Base-by-base conservation (phyloP, 202 grass and related monocot genomes). In the Eragrostis tef region DNA sequence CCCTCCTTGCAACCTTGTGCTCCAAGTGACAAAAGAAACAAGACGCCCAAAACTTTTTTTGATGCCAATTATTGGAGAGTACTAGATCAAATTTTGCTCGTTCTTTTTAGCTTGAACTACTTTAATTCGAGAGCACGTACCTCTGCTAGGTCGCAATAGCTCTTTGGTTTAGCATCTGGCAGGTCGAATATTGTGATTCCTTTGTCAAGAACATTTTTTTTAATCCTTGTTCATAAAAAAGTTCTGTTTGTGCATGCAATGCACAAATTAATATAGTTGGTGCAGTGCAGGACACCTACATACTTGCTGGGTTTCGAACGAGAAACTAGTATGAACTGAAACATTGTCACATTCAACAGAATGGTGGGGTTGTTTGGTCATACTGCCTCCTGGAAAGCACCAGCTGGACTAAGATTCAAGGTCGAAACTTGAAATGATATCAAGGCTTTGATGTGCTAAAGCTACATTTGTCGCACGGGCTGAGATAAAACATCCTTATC, bases 1-100 rank as follows among this genome's bases (percentile, higher is more conserved):
- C 25, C 46, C 64, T 61, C 44, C 86, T 52, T 46, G 77, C 83
- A 71, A 75, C 73, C 79, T 86, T 86, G 69, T 83, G 68, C 62
- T 31, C 80, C 84, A 87, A 90, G 84, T 86, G 84, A 83, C 79
- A 86, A 70, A 73, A 53, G 67, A 53, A 86, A 73, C 0, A 73
- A 89, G 13, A 34, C 22, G 19, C 3, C 4, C 2, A 4, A 36
- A 51, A 64, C 9, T 11, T 2, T 10, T 7, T 36, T 25, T 42
- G 6, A 11, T 67, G 48, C 25, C 79, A 79, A 83, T 86, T 62
- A 78, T 86, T 71, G 60, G 67, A 46, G 50, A 45, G n/a, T n/a
- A n/a, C 71, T 67, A 45, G 7, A 73, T 27, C 60, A 67, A 21
- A 51, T 74, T 81, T 46, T 63, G 29, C 6, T 64, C 2, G 34